These are phyloP conservation scores for Salix arbutifolia DNA, from an alignment of 345 rosid species.

Conservation along the genomic window DNA sequence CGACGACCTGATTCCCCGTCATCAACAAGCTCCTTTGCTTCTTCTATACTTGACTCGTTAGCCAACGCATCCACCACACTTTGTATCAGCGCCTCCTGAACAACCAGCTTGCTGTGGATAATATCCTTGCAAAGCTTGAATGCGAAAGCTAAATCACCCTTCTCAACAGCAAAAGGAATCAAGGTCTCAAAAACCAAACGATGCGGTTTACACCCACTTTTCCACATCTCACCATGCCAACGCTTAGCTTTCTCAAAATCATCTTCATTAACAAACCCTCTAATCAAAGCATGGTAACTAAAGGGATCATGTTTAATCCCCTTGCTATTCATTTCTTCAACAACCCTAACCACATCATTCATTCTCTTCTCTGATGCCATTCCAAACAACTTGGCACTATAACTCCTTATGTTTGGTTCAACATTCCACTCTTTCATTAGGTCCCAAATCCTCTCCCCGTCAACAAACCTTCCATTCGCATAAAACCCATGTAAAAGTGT, in stretches of 20 bases:
- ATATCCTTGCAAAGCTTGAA: constrained; percentile 42
- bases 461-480: constrained; percentile 36
- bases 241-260: constrained; percentile 43
- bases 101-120: constrained; percentile 19
- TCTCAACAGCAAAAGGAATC: constrained; percentile 42
- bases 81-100: constrained; percentile 41
- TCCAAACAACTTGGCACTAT: constrained; percentile 53
- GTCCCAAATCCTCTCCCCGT: constrained; percentile 37
- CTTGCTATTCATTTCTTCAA: constrained; percentile 43
- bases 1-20: constrained; percentile 40
- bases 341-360: constrained; percentile 39
- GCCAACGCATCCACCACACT: constrained; percentile 49
- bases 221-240: constrained; percentile 47
- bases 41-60: constrained; percentile 41
- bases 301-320: constrained; percentile 44
- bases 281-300: constrained; percentile 55
- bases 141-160: constrained; percentile 53
- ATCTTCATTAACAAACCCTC: constrained; percentile 39
- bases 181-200: constrained; percentile 35
- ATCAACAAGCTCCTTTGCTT: constrained; percentile 56
- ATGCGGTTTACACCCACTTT: constrained; percentile 27
- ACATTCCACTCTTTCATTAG: constrained; percentile 44
- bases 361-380: constrained; percentile 38
- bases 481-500: constrained; percentile 45
- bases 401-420: constrained; percentile 46